Base-by-base conservation (phyloP, 73 alveolate species). In the Paramecium tetraurelia region DNA sequence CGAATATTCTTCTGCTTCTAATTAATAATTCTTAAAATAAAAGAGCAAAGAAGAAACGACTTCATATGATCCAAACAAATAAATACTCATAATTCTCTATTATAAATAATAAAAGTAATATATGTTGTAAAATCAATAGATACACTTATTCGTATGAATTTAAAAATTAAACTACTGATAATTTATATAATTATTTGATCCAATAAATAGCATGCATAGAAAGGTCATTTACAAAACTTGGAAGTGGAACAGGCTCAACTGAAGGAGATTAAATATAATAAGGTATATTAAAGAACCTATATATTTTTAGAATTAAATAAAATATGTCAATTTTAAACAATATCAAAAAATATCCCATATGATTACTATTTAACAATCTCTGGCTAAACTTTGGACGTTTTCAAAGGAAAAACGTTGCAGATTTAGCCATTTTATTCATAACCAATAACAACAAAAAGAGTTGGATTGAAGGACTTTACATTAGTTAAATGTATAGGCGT, bases 401-500 rank as follows among this genome's bases (percentile, higher is more conserved):
- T 80, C 18, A 31, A 80, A 48, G 90, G 90, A 3, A 41, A n/a
- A 14, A 80, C 90, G 1, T 24, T 80, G 7, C 18, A 80, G 44
- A 2, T 80, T 31, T 1, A 80, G 20, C 90, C 90, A 2, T 35
- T 80, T 0, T 80, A 80, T 24, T 80, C 90, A 41, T 43, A 41
- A 12, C 14, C 90, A 11, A 31, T 40, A 12, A 41, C 70, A 41
- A 24, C 46, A 80, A 84, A 58, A 59, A 85, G 71, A 68, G 92
- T 92, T 4, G 90, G 93, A 14, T 31, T 92, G 24, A 92, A 58
- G 33, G 86, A 80, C 20, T 93, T 93, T 83, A 27, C 68, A 5
- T 71, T 94, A 12, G 92, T 97, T 1, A 93, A 96, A 40, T 95
- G 96, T n/a, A 96, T 97, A 57, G 99, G 99, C 9, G 93, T 94